Evolutionary conservation across 768 basidiomycete genomes (phyloP).

Genomic region (Lenzites betulinus): DNA sequence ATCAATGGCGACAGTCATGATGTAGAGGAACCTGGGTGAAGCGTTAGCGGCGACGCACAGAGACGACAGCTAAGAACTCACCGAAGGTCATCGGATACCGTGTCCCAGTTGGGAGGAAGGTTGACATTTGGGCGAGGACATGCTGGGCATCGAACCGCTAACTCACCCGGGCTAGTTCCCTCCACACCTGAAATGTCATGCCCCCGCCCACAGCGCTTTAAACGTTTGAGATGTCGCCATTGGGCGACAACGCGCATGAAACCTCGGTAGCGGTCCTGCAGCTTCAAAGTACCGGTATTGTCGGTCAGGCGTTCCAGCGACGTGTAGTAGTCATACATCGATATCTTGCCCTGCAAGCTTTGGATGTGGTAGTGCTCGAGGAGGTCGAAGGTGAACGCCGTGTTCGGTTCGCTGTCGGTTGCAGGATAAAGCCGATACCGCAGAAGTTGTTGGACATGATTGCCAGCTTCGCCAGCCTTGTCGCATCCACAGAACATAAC

Average conservation of each 20-base stretch:
- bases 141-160: slow-evolving; percentile 27
- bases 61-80: no score
- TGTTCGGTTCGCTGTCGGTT: slow-evolving; percentile 30
- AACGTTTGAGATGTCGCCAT: slow-evolving; percentile 21
- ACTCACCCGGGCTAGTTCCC: slow-evolving; percentile 11
- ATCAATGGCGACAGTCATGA: slow-evolving; percentile 29
- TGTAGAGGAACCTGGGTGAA: slow-evolving; percentile 29
- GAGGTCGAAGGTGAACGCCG: slow-evolving; percentile 34
- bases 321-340: slow-evolving; percentile 36
- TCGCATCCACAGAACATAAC: slow-evolving; percentile 31
- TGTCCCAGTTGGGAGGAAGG: slow-evolving; percentile 7
- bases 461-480: neutral
- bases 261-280: neutral
- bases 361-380: slow-evolving; percentile 37
- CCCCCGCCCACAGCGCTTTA: slow-evolving; percentile 25
- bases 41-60: neutral
- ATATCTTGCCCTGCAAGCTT: slow-evolving; percentile 36
- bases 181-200: slow-evolving; percentile 22
- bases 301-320: slow-evolving; percentile 30
- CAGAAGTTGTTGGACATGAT: slow-evolving; percentile 33
- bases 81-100: no score
- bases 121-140: slow-evolving; percentile 29
- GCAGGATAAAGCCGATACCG: slow-evolving; percentile 35
- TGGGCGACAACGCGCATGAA: slow-evolving; percentile 18
- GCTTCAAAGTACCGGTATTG: slow-evolving; percentile 32